Base-by-base conservation (phyloP, 257 asterid genomes). In the Jacaranda copaia region DNA sequence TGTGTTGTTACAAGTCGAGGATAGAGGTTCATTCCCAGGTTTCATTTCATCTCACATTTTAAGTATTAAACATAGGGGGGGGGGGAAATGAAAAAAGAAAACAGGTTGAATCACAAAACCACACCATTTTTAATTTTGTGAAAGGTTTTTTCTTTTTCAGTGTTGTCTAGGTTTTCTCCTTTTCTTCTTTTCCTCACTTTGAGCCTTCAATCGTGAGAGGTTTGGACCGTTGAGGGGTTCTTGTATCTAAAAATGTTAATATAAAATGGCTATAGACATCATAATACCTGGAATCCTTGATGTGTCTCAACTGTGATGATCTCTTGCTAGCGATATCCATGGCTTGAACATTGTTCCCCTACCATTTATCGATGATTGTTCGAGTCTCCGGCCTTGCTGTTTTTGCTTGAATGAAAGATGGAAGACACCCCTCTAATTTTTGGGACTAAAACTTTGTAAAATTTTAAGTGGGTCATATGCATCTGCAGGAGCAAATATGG, bases 211-310 rank as follows among this genome's bases (percentile, higher is more conserved):
- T 25, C 32, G 32, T 25, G 32, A 2, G 32, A 16, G 51, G 67
- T 55, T 38, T 53, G 10, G 14, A 20, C 15, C 4, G 39, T 72
- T 56, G 56, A 19, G 40, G 36, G 51, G 62, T 35, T 46, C 64
- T 36, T 75, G 71, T 61, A 63, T 75, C 55, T 75, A 75, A 25
- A 75, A 25, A 62, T 63, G 62, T 52, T 75, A 75, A 56, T 49
- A 75, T 75, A 49, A 67, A 64, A 25, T 70, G 79, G 65, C 51
- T 75, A 63, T 75, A 66, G 8, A 51, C 60, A 74, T 39, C n/a
- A 38, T 51, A 25, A 13, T 38, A 12, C 14, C 52, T 35, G 43
- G 39, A 16, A 20, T 63, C 10, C 19, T 7, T 74, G 42, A 36
- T 48, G 63, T 2, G 8, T 70, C 36, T 53, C 35, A 12, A 4